A percentile compares a stretch with the other conserved stretches of the same genome.
These are phyloP conservation scores for Fomitopsis serialis DNA, from an alignment of 768 basidiomycete genomes.

Conservation along the genomic window DNA sequence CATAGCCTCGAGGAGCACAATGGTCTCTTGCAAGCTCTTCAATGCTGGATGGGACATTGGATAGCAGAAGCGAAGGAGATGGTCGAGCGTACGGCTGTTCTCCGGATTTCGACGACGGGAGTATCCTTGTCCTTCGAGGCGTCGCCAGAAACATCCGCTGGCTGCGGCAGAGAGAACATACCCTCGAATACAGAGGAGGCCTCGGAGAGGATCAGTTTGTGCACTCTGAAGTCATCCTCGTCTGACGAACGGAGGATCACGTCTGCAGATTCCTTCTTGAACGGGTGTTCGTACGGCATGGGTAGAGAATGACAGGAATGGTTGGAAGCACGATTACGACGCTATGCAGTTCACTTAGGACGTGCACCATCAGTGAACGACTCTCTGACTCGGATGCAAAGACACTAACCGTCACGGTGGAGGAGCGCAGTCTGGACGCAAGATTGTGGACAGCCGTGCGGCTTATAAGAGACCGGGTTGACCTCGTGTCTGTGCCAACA, in stretches of 20 bases:
- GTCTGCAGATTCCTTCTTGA: slow-evolving; percentile 25
- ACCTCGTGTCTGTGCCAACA: no score
- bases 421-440: no score
- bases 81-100: slow-evolving; percentile 4
- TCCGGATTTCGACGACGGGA: slow-evolving; percentile 1
- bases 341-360: no score
- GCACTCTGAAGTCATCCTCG: slow-evolving; percentile 41
- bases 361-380: no score
- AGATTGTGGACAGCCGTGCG: no score
- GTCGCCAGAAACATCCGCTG: slow-evolving; percentile 10
- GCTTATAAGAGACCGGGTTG: no score
- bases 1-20: slow-evolving; percentile 14
- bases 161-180: slow-evolving; percentile 47
- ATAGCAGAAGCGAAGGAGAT: slow-evolving; percentile 8
- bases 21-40: slow-evolving; percentile 41
- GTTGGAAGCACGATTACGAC: no score
- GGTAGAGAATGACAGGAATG: no score
- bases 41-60: slow-evolving; percentile 4
- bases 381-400: no score
- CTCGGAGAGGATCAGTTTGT: slow-evolving; percentile 47
- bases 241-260: slow-evolving; percentile 54
- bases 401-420: no score
- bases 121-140: neutral
- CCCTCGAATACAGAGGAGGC: slow-evolving; percentile 54
- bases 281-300: slow-evolving; percentile 3